phyloP scores from a whole-genome alignment of 116 monocot species.

The Dioscorea cayenensis region DNA sequence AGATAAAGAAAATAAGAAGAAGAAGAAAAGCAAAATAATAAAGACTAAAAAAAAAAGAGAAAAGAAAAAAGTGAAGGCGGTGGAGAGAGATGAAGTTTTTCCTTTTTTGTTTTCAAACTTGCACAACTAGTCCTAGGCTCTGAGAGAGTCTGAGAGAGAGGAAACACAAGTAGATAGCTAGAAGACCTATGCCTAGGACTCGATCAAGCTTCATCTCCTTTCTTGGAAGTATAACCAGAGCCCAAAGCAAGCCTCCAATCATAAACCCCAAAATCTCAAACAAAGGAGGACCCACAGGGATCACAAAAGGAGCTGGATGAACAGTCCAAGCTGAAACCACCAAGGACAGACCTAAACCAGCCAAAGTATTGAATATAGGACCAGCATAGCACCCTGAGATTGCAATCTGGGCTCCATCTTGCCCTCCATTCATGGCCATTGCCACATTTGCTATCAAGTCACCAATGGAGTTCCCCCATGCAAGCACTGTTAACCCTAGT shows the following conservation, averaged over 20 bases:
- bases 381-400: constrained; percentile 23
- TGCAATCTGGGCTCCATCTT: constrained; percentile 32
- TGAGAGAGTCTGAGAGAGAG: constrained; percentile 15
- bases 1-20: neutral
- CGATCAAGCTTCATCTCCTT: constrained; percentile 21
- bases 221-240: constrained; percentile 20
- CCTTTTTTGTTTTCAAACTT: too few relatives aligned
- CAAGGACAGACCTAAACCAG: constrained; percentile 27
- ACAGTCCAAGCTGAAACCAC: constrained; percentile 14
- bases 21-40: neutral
- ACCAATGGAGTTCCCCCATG: constrained; percentile 51
- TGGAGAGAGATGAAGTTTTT: too few relatives aligned
- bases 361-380: constrained; percentile 25
- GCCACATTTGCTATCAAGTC: constrained; percentile 40
- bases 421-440: constrained; percentile 24
- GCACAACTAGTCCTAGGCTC: constrained; percentile 6
- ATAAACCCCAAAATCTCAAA: constrained; percentile 23
- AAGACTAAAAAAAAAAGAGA: neutral
- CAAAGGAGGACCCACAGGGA: constrained; percentile 9
- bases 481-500: constrained; percentile 31
- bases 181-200: constrained; percentile 21
- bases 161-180: constrained; percentile 23
- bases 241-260: constrained; percentile 23
- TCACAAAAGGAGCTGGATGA: constrained; percentile 15
- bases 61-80: neutral